Evolutionary conservation across 2,329 filamentous ascomycete genomes (phyloP).

Genomic region (Alternaria brassicicola): DNA sequence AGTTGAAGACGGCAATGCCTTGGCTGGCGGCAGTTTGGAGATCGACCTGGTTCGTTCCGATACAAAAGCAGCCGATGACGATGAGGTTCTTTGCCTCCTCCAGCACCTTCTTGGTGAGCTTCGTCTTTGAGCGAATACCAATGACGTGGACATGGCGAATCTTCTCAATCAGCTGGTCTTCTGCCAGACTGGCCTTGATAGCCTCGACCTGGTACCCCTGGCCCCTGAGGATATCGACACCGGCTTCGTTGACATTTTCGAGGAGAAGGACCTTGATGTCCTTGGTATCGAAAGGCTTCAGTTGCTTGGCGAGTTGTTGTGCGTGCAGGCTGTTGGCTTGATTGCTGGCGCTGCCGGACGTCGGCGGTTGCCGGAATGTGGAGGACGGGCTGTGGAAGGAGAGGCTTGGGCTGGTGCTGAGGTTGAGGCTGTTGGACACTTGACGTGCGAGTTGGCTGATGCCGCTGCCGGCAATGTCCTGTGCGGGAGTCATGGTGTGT

Average conservation of each 20-base stretch:
- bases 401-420: conserved; percentile 76
- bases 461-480: conserved; percentile 44
- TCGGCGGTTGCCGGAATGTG: conserved; percentile 55
- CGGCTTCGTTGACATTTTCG: conserved; percentile 94
- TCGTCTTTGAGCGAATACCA: conserved; percentile 97
- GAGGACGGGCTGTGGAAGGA: conserved; percentile 76
- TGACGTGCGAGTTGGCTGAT: conserved; percentile 49
- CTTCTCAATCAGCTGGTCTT: conserved; percentile 95
- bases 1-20: conserved; percentile 98
- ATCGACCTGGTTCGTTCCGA: conserved; percentile 95
- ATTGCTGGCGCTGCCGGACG: conserved; percentile 40
- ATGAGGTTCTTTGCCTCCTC: conserved; percentile 91
- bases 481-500: conserved; percentile 44
- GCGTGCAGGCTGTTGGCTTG: conserved; percentile 23
- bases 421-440: conserved; percentile 65
- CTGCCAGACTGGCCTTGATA: conserved; percentile 84
- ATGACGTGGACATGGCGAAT: conserved; percentile 98
- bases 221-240: conserved; percentile 76
- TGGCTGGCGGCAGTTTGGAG: conserved; percentile 80
- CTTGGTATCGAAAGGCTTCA: conserved; percentile 94
- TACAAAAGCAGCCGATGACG: conserved; percentile 98
- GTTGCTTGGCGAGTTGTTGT: conserved; percentile 65
- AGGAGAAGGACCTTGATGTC: conserved; percentile 96
- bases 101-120: conserved; percentile 84
- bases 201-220: conserved; percentile 98